These are phyloP conservation scores for Inosperma sp. DNA, from an alignment of 768 basidiomycete species.

Conservation along the genomic window DNA sequence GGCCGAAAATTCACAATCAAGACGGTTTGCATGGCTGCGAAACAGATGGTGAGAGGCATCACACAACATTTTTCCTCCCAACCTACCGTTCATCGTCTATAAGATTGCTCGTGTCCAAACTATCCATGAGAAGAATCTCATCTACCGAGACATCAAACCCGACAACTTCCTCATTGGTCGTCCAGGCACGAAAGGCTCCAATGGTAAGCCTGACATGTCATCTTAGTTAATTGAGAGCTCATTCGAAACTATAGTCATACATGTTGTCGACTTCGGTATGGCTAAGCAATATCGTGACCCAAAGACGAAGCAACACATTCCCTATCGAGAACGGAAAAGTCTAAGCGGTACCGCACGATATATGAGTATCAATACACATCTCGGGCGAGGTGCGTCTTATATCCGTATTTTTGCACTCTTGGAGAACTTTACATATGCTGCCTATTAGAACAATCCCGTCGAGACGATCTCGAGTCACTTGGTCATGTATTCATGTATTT, in stretches of 20 bases:
- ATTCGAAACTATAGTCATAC: slow-evolving; percentile 52
- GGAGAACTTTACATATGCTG: slow-evolving; percentile 5
- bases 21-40: slow-evolving; percentile 98
- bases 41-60: slow-evolving; percentile 73
- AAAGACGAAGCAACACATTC: slow-evolving; percentile 98
- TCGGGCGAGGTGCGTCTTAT: slow-evolving; percentile 75
- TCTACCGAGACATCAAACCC: slow-evolving; percentile 99
- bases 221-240: slow-evolving; percentile 2
- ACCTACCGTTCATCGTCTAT: slow-evolving; percentile 9
- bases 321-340: slow-evolving; percentile 97
- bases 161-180: slow-evolving; percentile 99
- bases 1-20: slow-evolving; percentile 96
- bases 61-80: not conserved
- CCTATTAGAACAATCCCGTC: slow-evolving; percentile 84
- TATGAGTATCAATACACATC: slow-evolving; percentile 99
- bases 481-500: slow-evolving; percentile 99
- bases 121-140: slow-evolving; percentile 99
- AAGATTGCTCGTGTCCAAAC: slow-evolving; percentile 94
- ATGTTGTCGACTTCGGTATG: slow-evolving; percentile 99
- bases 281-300: slow-evolving; percentile 99
- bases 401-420: slow-evolving; percentile 7
- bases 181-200: slow-evolving; percentile 84
- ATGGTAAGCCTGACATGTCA: slow-evolving; percentile 46
- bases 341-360: slow-evolving; percentile 96
- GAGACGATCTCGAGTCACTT: slow-evolving; percentile 97